Evolutionary conservation across 208 protist species (phyloP).

Genomic region (Wallacemonas sp.): DNA sequence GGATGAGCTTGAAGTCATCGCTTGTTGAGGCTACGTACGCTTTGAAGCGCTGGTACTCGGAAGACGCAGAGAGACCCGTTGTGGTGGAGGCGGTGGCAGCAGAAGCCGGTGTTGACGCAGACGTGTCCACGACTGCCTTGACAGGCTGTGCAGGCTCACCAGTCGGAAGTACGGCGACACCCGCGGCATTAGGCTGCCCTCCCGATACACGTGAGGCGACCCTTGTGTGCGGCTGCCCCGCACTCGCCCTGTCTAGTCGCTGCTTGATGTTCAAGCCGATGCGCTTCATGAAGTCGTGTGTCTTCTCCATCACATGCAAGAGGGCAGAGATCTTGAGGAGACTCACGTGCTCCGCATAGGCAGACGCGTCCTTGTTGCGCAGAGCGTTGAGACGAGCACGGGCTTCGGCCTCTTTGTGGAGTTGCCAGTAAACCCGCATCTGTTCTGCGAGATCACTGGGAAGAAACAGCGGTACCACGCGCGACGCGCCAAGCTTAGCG

Average conservation of each 20-base stretch:
- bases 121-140: too few relatives aligned
- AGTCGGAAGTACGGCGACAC: too few relatives aligned
- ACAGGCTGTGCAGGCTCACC: too few relatives aligned
- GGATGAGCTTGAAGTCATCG: constrained; percentile 55
- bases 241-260: not conserved
- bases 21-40: constrained; percentile 49
- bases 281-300: constrained; percentile 55
- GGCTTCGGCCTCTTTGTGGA: constrained; percentile 41
- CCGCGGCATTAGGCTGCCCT: too few relatives aligned
- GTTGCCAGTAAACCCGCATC: constrained; percentile 38
- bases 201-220: too few relatives aligned
- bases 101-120: too few relatives aligned
- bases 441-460: constrained; percentile 25
- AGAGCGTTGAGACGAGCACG: constrained; percentile 43
- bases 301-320: constrained; percentile 65
- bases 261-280: constrained; percentile 41
- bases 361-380: constrained; percentile 40
- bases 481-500: too few relatives aligned
- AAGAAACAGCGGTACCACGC: constrained; percentile 13
- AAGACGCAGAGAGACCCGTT: not conserved
- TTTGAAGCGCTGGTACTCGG: constrained; percentile 44
- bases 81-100: not conserved
- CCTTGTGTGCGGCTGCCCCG: too few relatives aligned
- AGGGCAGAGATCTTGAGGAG: constrained; percentile 52
- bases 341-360: constrained; percentile 49